Evolutionary conservation across 2,329 filamentous ascomycete species (phyloP).

Genomic region (Aspergillus japonicus): DNA sequence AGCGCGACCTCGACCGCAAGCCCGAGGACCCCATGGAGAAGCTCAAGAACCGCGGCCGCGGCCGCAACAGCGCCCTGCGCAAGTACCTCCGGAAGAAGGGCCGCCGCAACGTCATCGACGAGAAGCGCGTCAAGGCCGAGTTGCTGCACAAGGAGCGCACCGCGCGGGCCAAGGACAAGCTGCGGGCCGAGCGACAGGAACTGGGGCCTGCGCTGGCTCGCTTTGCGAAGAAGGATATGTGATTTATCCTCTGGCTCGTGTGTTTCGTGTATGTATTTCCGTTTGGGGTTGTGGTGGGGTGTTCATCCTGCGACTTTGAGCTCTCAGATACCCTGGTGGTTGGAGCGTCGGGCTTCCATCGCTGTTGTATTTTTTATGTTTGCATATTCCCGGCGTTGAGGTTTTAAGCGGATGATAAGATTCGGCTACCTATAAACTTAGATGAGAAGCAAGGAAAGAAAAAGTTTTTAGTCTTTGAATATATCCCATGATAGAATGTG

Average conservation of each 20-base stretch:
- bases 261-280: constrained; percentile 1
- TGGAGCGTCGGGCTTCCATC: background rate
- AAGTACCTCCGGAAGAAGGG: constrained; percentile 91
- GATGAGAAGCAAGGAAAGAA: background rate
- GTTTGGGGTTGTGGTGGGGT: background rate
- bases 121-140: constrained; percentile 83
- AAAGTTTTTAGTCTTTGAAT: background rate
- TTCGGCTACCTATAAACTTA: no score
- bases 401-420: background rate
- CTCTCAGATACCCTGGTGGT: constrained; percentile 19
- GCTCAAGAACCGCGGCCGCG: constrained; percentile 73
- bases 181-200: constrained; percentile 67
- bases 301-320: constrained; percentile 1
- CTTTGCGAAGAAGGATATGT: constrained; percentile 69
- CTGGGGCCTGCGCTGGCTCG: constrained; percentile 82
- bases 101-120: constrained; percentile 91
- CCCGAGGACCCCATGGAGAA: constrained; percentile 58
- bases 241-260: constrained; percentile 2
- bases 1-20: constrained; percentile 75
- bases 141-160: constrained; percentile 71
- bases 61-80: constrained; percentile 84
- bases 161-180: constrained; percentile 65
- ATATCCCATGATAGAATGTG: background rate
- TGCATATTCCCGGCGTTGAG: constrained; percentile 5
- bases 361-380: background rate